A percentile compares a stretch with the other conserved stretches of the same genome.
These are phyloP conservation scores for Alternaria novae-zelandiae DNA, from an alignment of 2,329 filamentous ascomycete genomes.

Conservation along the genomic window DNA sequence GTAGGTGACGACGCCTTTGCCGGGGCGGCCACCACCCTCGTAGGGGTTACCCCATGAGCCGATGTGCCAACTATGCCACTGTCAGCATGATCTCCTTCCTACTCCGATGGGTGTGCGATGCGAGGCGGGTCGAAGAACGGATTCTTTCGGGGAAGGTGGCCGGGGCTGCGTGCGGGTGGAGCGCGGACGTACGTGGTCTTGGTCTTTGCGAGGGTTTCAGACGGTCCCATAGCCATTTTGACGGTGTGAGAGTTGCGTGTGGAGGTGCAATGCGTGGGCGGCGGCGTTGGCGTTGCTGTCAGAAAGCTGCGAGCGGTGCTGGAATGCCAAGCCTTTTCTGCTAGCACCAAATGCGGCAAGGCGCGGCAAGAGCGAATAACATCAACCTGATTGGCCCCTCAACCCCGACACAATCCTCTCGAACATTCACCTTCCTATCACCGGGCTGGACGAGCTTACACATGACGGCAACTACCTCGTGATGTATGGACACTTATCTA, in stretches of 20 bases:
- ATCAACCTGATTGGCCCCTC: background rate
- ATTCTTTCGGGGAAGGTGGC: slow-evolving; percentile 1
- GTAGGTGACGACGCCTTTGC: slow-evolving; percentile 72
- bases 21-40: slow-evolving; percentile 52
- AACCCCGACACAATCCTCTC: background rate
- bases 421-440: background rate
- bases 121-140: slow-evolving; percentile 11
- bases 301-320: slow-evolving; percentile 24
- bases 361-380: background rate
- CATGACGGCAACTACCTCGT: background rate
- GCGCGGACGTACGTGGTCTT: slow-evolving; percentile 38
- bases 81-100: slow-evolving; percentile 19
- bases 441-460: background rate
- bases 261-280: slow-evolving; percentile 26
- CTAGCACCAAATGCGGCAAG: slow-evolving; percentile 1
- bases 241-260: slow-evolving; percentile 19
- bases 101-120: slow-evolving; percentile 8
- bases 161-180: background rate
- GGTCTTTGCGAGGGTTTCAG: slow-evolving; percentile 30
- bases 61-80: slow-evolving; percentile 42
- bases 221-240: slow-evolving; percentile 43
- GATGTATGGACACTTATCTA: background rate
- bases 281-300: slow-evolving; percentile 21
- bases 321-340: slow-evolving; percentile 10
- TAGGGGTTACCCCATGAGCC: slow-evolving; percentile 48